Conservation (phyloP, 495 filamentous ascomycete species). For the Penicillium robsamsonii region DNA sequence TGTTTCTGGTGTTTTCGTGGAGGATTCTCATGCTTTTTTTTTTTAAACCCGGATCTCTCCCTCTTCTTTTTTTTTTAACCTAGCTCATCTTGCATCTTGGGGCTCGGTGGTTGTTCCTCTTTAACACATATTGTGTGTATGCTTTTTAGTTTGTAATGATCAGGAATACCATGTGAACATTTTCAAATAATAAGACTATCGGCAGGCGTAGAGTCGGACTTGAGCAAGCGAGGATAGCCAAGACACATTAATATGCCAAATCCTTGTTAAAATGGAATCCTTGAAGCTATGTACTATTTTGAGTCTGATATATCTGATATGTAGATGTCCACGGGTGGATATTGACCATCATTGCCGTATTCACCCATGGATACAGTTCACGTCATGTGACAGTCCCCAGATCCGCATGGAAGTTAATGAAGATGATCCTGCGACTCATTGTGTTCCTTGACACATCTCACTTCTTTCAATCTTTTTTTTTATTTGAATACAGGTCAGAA, state of each 20-base stretch:
- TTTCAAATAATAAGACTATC: neutral
- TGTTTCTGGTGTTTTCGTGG: conserved; percentile 21
- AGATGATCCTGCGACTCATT: conserved; percentile 10
- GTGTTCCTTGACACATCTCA: conserved; percentile 4
- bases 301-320: neutral
- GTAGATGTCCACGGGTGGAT: neutral
- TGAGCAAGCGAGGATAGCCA: neutral
- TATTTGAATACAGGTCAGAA: neutral
- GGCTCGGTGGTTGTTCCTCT: conserved; percentile 26
- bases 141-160: conserved; percentile 22
- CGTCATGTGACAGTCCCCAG: conserved; percentile 10
- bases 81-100: conserved; percentile 35
- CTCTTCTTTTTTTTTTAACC: conserved; percentile 13
- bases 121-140: conserved; percentile 23
- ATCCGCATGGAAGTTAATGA: conserved; percentile 10
- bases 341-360: neutral
- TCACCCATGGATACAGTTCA: neutral
- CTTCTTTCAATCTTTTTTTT: conserved; percentile 4
- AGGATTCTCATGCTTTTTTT: conserved; percentile 18
- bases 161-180: conserved; percentile 29
- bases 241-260: neutral
- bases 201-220: neutral
- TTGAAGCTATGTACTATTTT: neutral
- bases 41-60: conserved; percentile 14
- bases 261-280: neutral